These are phyloP conservation scores for Hirsutella thompsonii DNA, from an alignment of 2,329 filamentous ascomycete genomes.

Conservation along the genomic window DNA sequence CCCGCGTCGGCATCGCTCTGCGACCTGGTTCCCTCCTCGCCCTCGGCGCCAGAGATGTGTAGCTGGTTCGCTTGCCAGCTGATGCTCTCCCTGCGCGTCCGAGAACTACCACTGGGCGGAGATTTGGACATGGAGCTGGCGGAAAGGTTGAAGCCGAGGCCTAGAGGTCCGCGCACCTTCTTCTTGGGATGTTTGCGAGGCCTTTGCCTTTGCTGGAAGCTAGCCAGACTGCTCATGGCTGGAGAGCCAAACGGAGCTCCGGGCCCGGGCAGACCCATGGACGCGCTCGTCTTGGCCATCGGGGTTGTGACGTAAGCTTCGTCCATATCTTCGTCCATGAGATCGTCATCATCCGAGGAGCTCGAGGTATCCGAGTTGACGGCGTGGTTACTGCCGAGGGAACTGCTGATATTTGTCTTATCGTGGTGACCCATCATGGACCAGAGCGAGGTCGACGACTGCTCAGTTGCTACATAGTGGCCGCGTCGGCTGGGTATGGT, in stretches of 20 bases:
- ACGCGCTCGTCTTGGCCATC: constrained; percentile 50
- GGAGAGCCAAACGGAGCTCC: constrained; percentile 55
- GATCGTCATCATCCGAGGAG: constrained; percentile 55
- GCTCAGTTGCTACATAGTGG: constrained; percentile 38
- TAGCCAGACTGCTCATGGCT: constrained; percentile 64
- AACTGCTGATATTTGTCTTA: constrained; percentile 63
- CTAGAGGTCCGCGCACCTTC: constrained; percentile 34
- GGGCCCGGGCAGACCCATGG: constrained; percentile 32
- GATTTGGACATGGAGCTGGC: constrained; percentile 50
- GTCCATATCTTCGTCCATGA: constrained; percentile 63
- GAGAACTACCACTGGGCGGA: constrained; percentile 44
- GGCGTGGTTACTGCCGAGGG: constrained; percentile 58
- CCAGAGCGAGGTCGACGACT: constrained; percentile 62
- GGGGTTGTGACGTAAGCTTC: constrained; percentile 77
- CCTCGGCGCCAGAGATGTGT: constrained; percentile 62
- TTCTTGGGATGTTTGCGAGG: constrained; percentile 54
- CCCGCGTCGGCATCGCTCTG: constrained; percentile 45
- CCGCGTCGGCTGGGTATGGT: constrained; percentile 44
- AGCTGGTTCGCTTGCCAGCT: constrained; percentile 84
- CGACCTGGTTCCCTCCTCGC: constrained; percentile 53
- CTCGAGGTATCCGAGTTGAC: constrained; percentile 69
- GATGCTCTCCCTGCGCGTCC: constrained; percentile 70
- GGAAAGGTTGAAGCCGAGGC: constrained; percentile 35
- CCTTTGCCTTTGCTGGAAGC: constrained; percentile 68
- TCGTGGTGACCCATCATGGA: constrained; percentile 58